phyloP scores from a whole-genome alignment of 768 basidiomycete species.

The Tephrocybe sp. region DNA sequence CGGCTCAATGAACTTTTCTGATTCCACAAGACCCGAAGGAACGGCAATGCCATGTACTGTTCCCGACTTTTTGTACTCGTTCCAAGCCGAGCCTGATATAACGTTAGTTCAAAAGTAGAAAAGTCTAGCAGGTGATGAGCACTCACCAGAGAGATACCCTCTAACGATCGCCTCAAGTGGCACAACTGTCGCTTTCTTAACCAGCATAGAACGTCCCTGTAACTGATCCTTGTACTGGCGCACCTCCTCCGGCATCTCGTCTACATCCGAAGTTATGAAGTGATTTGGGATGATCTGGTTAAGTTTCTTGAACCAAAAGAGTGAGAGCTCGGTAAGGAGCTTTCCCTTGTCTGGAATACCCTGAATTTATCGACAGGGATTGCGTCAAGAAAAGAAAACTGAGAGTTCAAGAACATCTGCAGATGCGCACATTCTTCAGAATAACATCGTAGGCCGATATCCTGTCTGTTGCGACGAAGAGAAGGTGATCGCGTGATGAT shows the following conservation, averaged over 20 bases:
- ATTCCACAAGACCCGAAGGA: conserved; percentile 78
- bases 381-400: conserved; percentile 11
- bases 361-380: conserved; percentile 37
- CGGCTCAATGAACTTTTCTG: conserved; percentile 75
- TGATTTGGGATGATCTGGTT: conserved; percentile 83
- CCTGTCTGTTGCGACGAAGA: conserved; percentile 94
- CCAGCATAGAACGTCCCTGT: conserved; percentile 87
- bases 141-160: conserved; percentile 89
- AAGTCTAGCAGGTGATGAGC: not conserved
- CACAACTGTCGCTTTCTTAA: conserved; percentile 82
- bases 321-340: conserved; percentile 83
- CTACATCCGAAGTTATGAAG: conserved; percentile 72
- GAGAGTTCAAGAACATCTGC: not conserved
- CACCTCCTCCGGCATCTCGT: conserved; percentile 81
- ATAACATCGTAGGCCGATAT: conserved; percentile 98
- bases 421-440: conserved; percentile 76
- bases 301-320: conserved; percentile 94
- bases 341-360: conserved; percentile 94
- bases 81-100: conserved; percentile 85
- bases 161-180: conserved; percentile 95
- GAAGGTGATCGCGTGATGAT: conserved; percentile 65
- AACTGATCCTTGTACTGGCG: conserved; percentile 73
- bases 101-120: not conserved
- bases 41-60: conserved; percentile 87
- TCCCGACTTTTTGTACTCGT: conserved; percentile 83